Percentiles rank a stretch among this genome's conserved stretches.
Evolutionary conservation across 163 green algal genomes (phyloP).

Genomic region (Scenedesmus sp.): DNA sequence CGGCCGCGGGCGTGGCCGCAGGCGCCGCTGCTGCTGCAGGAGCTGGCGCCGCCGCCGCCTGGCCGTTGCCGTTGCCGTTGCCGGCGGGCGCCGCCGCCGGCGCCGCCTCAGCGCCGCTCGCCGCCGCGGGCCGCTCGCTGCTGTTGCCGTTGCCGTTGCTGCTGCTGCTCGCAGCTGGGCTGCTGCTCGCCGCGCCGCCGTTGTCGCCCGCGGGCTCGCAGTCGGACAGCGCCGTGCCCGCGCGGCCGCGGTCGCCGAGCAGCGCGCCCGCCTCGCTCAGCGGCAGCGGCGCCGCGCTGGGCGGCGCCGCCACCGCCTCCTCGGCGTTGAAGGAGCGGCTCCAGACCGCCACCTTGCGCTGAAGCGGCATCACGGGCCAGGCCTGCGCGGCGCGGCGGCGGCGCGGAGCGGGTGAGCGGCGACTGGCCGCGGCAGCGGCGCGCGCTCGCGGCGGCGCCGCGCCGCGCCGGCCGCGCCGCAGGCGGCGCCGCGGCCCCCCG

Average conservation of each 20-base stretch:
- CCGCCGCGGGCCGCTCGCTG: neutral
- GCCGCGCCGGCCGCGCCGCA: too few relatives aligned
- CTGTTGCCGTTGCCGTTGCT: constrained; percentile 21
- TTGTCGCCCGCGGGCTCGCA: too few relatives aligned
- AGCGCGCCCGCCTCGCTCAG: neutral
- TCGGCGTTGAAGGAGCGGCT: constrained; percentile 19
- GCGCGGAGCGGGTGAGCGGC: too few relatives aligned
- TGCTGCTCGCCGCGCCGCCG: too few relatives aligned
- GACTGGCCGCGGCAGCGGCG: too few relatives aligned
- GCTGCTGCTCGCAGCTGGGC: neutral
- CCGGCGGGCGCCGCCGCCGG: neutral
- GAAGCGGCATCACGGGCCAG: constrained; percentile 30
- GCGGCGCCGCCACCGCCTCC: neutral
- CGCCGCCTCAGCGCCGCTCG: neutral
- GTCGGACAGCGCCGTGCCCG: too few relatives aligned
- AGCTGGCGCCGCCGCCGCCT: neutral
- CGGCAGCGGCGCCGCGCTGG: neutral
- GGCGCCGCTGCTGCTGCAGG: neutral
- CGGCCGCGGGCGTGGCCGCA: too few relatives aligned
- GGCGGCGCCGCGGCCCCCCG: too few relatives aligned
- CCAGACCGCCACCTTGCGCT: constrained; percentile 36
- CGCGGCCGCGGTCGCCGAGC: neutral
- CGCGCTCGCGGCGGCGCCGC: too few relatives aligned
- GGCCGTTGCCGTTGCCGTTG: constrained; percentile 8
- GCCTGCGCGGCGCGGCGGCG: too few relatives aligned